phyloP scores from a whole-genome alignment of 2,329 filamentous ascomycete genomes.

The Claviceps sp. region DNA sequence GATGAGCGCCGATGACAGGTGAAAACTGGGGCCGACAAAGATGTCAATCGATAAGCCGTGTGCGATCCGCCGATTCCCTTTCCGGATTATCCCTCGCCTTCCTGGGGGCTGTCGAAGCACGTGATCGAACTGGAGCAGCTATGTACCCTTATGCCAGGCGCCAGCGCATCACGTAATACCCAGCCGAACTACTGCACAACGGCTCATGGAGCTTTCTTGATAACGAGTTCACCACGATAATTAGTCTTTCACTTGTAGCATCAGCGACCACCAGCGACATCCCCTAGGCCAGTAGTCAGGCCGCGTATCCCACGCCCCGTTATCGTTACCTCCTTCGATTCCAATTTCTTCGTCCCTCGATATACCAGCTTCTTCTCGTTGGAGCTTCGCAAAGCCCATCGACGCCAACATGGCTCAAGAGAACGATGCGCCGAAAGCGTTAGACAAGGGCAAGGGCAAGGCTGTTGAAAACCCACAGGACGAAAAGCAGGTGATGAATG shows the following conservation, averaged over 20 bases:
- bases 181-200: constrained; percentile 17
- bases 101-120: constrained; percentile 9
- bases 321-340: not conserved
- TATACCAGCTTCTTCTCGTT: constrained; percentile 2
- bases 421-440: constrained; percentile 68
- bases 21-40: constrained; percentile 15
- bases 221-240: constrained; percentile 20
- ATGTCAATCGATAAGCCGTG: constrained; percentile 18
- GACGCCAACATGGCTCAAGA: constrained; percentile 74
- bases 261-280: not conserved
- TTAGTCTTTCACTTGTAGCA: not conserved
- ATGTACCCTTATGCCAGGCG: constrained; percentile 22
- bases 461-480: constrained; percentile 58
- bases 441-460: constrained; percentile 96
- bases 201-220: constrained; percentile 18
- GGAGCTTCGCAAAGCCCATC: constrained; percentile 14
- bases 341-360: constrained; percentile 4
- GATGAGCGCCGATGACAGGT: constrained; percentile 6
- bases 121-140: constrained; percentile 18
- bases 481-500: constrained; percentile 56
- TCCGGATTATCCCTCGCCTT: not conserved
- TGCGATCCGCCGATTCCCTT: not conserved
- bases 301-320: not conserved
- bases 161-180: constrained; percentile 35
- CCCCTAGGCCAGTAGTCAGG: not conserved